These are phyloP conservation scores for Orbilia quercus DNA, from an alignment of 2,329 filamentous ascomycete species.

Conservation along the genomic window DNA sequence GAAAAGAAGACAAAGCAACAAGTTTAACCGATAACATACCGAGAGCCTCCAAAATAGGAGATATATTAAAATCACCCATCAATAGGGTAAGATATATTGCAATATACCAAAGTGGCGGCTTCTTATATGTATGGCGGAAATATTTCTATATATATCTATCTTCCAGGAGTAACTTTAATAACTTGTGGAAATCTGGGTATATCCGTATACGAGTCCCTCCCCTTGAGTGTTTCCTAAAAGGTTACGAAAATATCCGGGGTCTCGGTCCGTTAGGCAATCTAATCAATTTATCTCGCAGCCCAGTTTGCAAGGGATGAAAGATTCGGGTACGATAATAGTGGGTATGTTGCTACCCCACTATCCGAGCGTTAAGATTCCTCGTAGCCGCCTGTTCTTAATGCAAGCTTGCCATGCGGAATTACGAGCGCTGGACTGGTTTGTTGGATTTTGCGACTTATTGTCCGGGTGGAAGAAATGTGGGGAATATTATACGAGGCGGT, in stretches of 20 bases:
- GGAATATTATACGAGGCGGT: slow-evolving; percentile 18
- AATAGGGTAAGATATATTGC: slow-evolving; percentile 19
- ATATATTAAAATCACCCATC: slow-evolving; percentile 13
- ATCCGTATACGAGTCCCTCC: slow-evolving; percentile 30
- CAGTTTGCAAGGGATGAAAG: slow-evolving; percentile 36
- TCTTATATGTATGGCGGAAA: slow-evolving; percentile 6
- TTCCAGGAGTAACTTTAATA: background rate
- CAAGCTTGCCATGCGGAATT: background rate
- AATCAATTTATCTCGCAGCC: slow-evolving; percentile 48
- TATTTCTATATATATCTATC: slow-evolving; percentile 22
- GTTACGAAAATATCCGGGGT: slow-evolving; percentile 49
- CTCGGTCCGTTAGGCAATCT: slow-evolving; percentile 49
- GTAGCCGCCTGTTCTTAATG: background rate
- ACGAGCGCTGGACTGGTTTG: background rate
- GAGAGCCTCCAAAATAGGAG: slow-evolving; percentile 24
- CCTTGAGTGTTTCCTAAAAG: slow-evolving; percentile 32
- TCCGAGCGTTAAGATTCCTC: slow-evolving; percentile 3
- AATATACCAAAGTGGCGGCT: slow-evolving; percentile 13
- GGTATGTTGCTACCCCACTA: slow-evolving; percentile 15
- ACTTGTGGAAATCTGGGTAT: background rate
- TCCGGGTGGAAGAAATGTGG: slow-evolving; percentile 26
- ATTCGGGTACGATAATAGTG: slow-evolving; percentile 31
- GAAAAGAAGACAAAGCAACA: slow-evolving; percentile 12
- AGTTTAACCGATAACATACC: slow-evolving; percentile 55
- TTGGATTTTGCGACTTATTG: slow-evolving; percentile 8